phyloP scores from a whole-genome alignment of 2,329 filamentous ascomycete genomes.

The Aspergillus sclerotialis region DNA sequence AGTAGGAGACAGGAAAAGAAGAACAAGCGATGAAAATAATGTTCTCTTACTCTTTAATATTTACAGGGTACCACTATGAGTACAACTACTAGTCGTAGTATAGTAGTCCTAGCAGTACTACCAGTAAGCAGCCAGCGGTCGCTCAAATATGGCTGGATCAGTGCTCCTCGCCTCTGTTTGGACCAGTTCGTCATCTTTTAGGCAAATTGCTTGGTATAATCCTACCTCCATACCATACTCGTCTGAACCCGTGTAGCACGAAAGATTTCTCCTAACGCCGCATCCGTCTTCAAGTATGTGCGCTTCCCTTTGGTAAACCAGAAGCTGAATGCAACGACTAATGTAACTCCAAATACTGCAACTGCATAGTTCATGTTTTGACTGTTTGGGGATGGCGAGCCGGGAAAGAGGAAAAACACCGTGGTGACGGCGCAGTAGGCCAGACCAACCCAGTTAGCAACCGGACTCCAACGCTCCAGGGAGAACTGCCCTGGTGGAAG shows the following conservation, averaged over 20 bases:
- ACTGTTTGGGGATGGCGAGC: constrained; percentile 35
- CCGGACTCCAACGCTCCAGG: constrained; percentile 38
- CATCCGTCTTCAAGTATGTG: constrained; percentile 28
- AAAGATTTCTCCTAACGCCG: constrained; percentile 19
- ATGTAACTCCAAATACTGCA: constrained; percentile 50
- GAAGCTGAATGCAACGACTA: constrained; percentile 44
- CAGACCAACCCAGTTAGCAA: constrained; percentile 44
- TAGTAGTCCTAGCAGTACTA: too few relatives aligned
- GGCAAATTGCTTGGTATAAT: too few relatives aligned
- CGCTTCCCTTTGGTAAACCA: constrained; percentile 44
- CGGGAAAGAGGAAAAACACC: constrained; percentile 51
- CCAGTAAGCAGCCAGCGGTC: too few relatives aligned
- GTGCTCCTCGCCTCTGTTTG: too few relatives aligned
- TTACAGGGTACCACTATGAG: too few relatives aligned
- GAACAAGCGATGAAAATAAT: too few relatives aligned
- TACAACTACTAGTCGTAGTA: too few relatives aligned
- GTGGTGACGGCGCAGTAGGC: constrained; percentile 48
- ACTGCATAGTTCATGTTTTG: constrained; percentile 54
- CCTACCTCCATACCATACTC: too few relatives aligned
- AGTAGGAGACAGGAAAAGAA: too few relatives aligned
- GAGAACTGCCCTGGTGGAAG: constrained; percentile 42
- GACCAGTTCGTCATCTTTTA: too few relatives aligned
- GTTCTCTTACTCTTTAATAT: too few relatives aligned
- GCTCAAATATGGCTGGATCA: too few relatives aligned
- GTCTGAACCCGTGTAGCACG: constrained; percentile 16